These are phyloP conservation scores for Excoecaria agallocha DNA, from an alignment of 345 rosid genomes.

Conservation along the genomic window DNA sequence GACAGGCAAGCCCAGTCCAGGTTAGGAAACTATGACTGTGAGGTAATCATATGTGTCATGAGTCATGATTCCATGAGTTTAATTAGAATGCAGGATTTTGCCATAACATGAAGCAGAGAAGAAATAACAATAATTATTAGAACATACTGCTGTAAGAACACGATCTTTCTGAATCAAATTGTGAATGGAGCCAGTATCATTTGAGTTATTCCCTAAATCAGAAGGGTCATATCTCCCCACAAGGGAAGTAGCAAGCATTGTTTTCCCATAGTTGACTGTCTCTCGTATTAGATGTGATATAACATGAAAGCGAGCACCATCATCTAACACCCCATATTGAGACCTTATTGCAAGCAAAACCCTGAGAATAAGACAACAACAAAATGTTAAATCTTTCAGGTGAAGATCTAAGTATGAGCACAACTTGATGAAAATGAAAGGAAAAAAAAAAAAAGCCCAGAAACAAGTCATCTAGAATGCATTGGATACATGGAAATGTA, in stretches of 20 bases:
- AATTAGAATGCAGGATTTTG: not conserved
- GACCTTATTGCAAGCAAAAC: conserved; percentile 76
- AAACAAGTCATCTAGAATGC: not conserved
- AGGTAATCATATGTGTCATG: not conserved
- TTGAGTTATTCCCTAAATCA: conserved; percentile 56
- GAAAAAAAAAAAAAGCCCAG: not conserved
- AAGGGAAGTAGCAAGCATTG: conserved; percentile 72
- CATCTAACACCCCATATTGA: conserved; percentile 71
- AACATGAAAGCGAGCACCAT: conserved; percentile 91
- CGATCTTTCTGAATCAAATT: conserved; percentile 88
- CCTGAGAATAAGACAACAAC: conserved; percentile 40
- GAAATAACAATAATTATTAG: conserved; percentile 6
- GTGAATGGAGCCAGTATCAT: conserved; percentile 62
- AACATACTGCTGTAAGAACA: conserved; percentile 69
- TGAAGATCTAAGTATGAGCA: conserved; percentile 5
- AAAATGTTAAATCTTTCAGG: conserved; percentile 15
- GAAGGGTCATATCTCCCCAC: conserved; percentile 64
- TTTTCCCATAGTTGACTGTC: conserved; percentile 77
- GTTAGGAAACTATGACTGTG: not conserved
- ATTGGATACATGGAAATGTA: not conserved
- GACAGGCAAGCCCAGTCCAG: not conserved
- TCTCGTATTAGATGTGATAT: conserved; percentile 86
- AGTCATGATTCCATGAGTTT: not conserved
- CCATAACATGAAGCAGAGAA: conserved; percentile 2
- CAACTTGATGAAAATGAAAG: not conserved